Evolutionary conservation across 345 rosid genomes (phyloP).

Genomic region (Eucalyptus tenuipes): DNA sequence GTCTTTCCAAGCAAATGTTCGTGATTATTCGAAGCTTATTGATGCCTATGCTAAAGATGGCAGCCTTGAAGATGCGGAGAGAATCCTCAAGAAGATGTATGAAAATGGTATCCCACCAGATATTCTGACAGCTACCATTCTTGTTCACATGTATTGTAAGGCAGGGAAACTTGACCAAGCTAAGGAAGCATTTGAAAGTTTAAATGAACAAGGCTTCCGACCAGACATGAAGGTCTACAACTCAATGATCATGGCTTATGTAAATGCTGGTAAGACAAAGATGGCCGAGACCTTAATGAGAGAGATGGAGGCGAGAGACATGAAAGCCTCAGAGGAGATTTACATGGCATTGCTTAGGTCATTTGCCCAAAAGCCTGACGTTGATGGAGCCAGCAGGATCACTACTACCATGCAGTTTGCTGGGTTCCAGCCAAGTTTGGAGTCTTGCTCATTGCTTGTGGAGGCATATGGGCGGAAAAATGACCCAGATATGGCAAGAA

Average conservation of each 20-base stretch:
- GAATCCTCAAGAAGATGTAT: slow-evolving; percentile 58
- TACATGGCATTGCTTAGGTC: slow-evolving; percentile 63
- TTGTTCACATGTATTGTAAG: slow-evolving; percentile 66
- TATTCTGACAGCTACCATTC: slow-evolving; percentile 28
- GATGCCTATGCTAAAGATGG: slow-evolving; percentile 51
- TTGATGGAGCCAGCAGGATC: slow-evolving; percentile 30
- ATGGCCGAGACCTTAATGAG: slow-evolving; percentile 31
- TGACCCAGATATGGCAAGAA: slow-evolving; percentile 49
- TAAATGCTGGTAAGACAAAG: slow-evolving; percentile 45
- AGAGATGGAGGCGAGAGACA: slow-evolving; percentile 42
- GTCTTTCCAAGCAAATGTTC: slow-evolving; percentile 45
- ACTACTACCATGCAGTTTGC: slow-evolving; percentile 28
- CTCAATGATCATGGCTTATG: slow-evolving; percentile 71
- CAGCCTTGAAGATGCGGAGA: slow-evolving; percentile 55
- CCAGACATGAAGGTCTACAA: slow-evolving; percentile 43
- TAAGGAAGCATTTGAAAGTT: slow-evolving; percentile 47
- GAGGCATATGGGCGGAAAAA: slow-evolving; percentile 42
- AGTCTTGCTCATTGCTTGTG: slow-evolving; percentile 45
- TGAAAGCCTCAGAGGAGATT: slow-evolving; percentile 40
- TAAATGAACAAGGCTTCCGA: slow-evolving; percentile 49
- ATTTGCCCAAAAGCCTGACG: slow-evolving; percentile 29
- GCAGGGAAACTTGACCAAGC: slow-evolving; percentile 64
- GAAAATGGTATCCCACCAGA: slow-evolving; percentile 54
- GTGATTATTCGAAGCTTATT: slow-evolving; percentile 64
- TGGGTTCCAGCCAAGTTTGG: slow-evolving; percentile 28